Percentiles rank a stretch among this genome's conserved stretches.
Evolutionary conservation across 345 rosid species (phyloP).

Genomic region (Brassica incana): DNA sequence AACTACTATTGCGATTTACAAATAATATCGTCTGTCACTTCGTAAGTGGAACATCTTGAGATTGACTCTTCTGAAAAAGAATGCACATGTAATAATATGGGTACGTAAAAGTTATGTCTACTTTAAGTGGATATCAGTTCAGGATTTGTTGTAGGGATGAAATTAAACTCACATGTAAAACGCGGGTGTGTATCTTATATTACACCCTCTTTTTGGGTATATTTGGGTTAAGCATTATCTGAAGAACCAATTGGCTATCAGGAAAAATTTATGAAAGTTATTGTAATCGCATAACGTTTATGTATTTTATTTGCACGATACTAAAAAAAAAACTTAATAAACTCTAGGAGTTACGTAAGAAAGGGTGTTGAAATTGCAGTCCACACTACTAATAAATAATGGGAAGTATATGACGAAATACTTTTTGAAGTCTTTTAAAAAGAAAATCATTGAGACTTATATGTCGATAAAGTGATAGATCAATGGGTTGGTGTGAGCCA

Average conservation of each 20-base stretch:
- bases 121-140: not conserved
- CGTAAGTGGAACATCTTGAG: not conserved
- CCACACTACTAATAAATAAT: not conserved
- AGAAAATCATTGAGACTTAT: constrained; percentile 23
- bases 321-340: not conserved
- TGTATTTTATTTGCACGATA: not conserved
- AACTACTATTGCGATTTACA: not conserved
- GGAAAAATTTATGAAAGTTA: not conserved
- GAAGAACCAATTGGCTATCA: not conserved
- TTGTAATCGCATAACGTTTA: not conserved
- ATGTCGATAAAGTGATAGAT: constrained; percentile 23
- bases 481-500: constrained; percentile 37
- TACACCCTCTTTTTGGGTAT: not conserved
- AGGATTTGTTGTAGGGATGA: constrained; percentile 14
- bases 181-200: not conserved
- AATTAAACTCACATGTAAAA: constrained; percentile 20
- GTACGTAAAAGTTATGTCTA: constrained; percentile 1
- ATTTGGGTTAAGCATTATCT: not conserved
- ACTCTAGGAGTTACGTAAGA: not conserved
- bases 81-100: not conserved
- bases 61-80: constrained; percentile 4
- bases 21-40: constrained; percentile 3
- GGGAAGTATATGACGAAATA: not conserved
- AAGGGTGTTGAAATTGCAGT: not conserved
- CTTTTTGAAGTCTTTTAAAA: not conserved